phyloP scores from a whole-genome alignment of 2,329 filamentous ascomycete species.

The Didymella lethalis region DNA sequence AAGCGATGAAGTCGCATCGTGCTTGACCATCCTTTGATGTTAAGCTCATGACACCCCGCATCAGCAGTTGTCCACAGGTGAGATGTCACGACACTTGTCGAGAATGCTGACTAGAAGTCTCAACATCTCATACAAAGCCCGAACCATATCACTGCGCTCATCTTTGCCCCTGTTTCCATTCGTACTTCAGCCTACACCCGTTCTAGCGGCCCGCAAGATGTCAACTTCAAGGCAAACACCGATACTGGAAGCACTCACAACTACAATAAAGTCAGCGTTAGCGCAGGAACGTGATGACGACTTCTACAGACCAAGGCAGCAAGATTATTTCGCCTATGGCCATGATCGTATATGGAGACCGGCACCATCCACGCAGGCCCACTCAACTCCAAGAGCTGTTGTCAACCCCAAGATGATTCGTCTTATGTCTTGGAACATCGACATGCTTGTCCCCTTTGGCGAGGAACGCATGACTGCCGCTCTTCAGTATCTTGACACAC shows the following conservation, averaged over 20 bases:
- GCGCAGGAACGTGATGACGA: conserved; percentile 25
- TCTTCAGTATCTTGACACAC: conserved; percentile 49
- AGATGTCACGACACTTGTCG: neutral
- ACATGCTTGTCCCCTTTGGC: conserved; percentile 53
- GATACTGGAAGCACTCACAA: conserved; percentile 27
- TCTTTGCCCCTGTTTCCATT: neutral
- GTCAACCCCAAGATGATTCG: conserved; percentile 27
- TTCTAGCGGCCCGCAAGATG: neutral
- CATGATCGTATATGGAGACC: neutral
- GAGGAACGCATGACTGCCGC: conserved; percentile 54
- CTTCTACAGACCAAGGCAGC: conserved; percentile 26
- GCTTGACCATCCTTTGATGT: neutral
- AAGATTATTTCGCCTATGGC: neutral
- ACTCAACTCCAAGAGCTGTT: conserved; percentile 10
- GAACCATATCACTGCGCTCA: neutral
- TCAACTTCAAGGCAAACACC: conserved; percentile 15
- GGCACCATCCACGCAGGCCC: neutral
- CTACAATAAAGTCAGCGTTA: conserved; percentile 23
- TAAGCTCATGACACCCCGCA: conserved; percentile 5
- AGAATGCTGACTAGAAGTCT: neutral
- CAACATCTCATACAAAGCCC: neutral
- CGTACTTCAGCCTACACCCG: neutral
- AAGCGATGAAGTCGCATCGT: neutral
- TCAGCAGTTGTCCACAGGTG: neutral
- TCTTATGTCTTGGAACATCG: conserved; percentile 60